Conservation (phyloP, 345 rosid species). For the Punica granatum region DNA sequence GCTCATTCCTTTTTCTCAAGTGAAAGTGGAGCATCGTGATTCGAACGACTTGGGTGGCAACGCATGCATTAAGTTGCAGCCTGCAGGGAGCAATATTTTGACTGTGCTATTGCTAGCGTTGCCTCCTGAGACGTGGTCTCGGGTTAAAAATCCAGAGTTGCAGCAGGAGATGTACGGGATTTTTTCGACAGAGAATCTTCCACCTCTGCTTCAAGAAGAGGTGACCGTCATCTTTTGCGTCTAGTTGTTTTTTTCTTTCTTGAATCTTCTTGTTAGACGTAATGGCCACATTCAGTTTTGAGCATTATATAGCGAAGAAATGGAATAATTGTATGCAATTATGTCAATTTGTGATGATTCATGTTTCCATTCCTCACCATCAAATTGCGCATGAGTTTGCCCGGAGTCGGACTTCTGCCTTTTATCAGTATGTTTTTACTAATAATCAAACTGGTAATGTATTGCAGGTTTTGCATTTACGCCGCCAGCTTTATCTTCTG, state of each 20-base stretch:
- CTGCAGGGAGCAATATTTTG: conserved; percentile 55
- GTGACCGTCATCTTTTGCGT: conserved; percentile 20
- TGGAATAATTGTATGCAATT: too few relatives aligned
- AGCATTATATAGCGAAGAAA: too few relatives aligned
- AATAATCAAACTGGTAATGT: not conserved
- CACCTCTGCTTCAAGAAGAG: conserved; percentile 82
- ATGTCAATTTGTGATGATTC: not conserved
- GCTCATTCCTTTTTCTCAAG: conserved; percentile 39
- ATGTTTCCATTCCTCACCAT: not conserved
- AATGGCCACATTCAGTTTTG: too few relatives aligned
- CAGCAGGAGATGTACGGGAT: conserved; percentile 38
- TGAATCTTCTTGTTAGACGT: not conserved
- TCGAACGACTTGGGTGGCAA: not conserved
- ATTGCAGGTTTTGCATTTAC: conserved; percentile 63
- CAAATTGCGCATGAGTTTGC: not conserved
- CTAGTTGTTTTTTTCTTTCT: not conserved
- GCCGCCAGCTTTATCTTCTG: conserved; percentile 55
- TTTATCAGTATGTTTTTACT: too few relatives aligned
- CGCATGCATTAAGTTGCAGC: conserved; percentile 29
- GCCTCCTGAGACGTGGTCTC: conserved; percentile 71
- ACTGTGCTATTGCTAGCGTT: conserved; percentile 72
- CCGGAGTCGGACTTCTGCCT: too few relatives aligned
- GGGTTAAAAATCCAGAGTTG: conserved; percentile 54
- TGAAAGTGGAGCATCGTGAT: conserved; percentile 20
- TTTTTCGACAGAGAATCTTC: conserved; percentile 44